Evolutionary conservation across 176 grass and related monocot genomes (phyloP), one percentile per base, ranked within the genome.

Genomic region (Oryza officinalis): DNA sequence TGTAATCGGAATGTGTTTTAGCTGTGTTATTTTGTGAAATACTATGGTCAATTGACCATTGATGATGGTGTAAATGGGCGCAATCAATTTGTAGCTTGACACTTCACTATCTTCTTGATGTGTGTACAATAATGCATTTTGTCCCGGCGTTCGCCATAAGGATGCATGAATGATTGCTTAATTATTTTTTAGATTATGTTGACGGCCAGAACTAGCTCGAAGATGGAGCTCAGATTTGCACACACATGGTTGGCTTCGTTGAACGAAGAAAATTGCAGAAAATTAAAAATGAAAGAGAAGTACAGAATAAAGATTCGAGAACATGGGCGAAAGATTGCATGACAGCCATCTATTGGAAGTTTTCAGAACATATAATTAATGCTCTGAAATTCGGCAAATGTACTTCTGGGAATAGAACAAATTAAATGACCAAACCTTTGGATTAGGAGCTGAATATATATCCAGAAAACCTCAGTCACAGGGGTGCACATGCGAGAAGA

Each of bases 151-250:
- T 26, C 5, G 23, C 13, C 69, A 3, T 27, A 22, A 22, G 54
- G 26, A 49, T 74, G 6, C 40, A 41, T 41, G 59, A 18, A 41
- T 41, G 59, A 18, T 45, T 27, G 35, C 76, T 28, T 78, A 22
- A 14, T 78, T 78, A 8, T 78, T 28, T 12, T 78, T 18, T 10
- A n/a, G 26, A 46, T 66, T 63, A 6, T 31, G 17, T 52, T 5
- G 41, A 27, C 3, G 52, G 31, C 13, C 74, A 33, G 18, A 78
- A 77, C 12, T 15, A 44, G 65, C 83, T 85, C 67, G 65, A 46
- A 61, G 65, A 59, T 68, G 71, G 63, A n/a, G 63, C 41, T 59
- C 65, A 14, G 46, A 60, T 41, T 47, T 31, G 33, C 22, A 22
- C 15, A 22, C 15, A 61, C 13, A 60, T 46, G 33, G 46, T 66